A percentile compares a stretch with the other conserved stretches of the same genome.
phyloP scores from a whole-genome alignment of 768 basidiomycete genomes.

The Kwoniella shandongensis region DNA sequence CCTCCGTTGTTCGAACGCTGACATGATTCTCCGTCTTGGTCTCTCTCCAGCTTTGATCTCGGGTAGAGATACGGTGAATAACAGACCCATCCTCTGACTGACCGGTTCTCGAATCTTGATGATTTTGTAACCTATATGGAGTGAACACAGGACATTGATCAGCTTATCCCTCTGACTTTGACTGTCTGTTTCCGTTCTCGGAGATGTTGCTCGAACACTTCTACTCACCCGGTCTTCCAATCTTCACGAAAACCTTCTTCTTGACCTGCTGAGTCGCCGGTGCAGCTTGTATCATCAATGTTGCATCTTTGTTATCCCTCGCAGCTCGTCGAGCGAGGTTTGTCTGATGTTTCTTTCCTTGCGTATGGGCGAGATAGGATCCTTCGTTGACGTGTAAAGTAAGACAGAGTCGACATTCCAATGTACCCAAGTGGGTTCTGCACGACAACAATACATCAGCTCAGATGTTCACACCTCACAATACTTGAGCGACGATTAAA shows the following conservation, averaged over 20 bases:
- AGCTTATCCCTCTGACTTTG: not conserved
- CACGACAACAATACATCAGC: not conserved
- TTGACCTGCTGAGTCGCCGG: constrained; percentile 62
- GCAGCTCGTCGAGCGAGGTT: constrained; percentile 96
- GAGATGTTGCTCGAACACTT: not conserved
- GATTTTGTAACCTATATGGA: constrained; percentile 61
- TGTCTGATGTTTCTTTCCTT: constrained; percentile 99
- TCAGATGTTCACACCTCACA: not conserved
- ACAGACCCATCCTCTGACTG: constrained; percentile 89
- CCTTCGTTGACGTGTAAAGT: constrained; percentile 99
- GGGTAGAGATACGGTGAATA: constrained; percentile 87
- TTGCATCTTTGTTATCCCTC: constrained; percentile 91
- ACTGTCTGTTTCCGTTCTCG: not conserved
- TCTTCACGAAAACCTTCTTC: constrained; percentile 94
- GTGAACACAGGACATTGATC: not conserved
- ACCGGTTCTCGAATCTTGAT: constrained; percentile 87
- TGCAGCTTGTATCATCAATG: constrained; percentile 72
- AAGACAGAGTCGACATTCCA: constrained; percentile 95
- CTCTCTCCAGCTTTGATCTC: constrained; percentile 84
- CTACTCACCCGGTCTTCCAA: constrained; percentile 69
- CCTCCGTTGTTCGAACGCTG: constrained; percentile 93
- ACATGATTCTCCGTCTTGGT: constrained; percentile 91
- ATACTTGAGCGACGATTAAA: not conserved
- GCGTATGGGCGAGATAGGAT: constrained; percentile 96
- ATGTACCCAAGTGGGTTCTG: constrained; percentile 88